phyloP scores from a whole-genome alignment of 345 rosid species.

The Anastatica hierochuntica region DNA sequence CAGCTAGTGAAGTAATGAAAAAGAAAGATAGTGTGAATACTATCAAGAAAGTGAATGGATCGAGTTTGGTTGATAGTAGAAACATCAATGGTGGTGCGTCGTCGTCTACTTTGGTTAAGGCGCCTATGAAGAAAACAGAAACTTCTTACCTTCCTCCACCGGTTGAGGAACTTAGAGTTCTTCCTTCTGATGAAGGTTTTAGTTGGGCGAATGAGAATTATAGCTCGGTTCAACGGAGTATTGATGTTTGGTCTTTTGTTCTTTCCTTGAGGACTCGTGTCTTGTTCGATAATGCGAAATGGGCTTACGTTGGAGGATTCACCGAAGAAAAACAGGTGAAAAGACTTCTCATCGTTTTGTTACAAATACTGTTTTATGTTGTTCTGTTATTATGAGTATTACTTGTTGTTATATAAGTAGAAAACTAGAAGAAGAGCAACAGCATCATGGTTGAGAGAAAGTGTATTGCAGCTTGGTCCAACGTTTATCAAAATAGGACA shows the following conservation, averaged over 20 bases:
- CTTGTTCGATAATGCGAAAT: slow-evolving; percentile 72
- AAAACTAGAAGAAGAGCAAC: slow-evolving; percentile 56
- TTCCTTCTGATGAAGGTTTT: slow-evolving; percentile 86
- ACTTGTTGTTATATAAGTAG: slow-evolving; percentile 31
- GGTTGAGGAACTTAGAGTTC: slow-evolving; percentile 49
- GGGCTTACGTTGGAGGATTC: slow-evolving; percentile 73
- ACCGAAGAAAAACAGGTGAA: slow-evolving; percentile 74
- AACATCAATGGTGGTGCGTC: slow-evolving; percentile 17
- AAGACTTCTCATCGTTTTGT: slow-evolving; percentile 6
- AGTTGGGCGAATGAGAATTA: slow-evolving; percentile 96
- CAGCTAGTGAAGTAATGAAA: slow-evolving; percentile 54
- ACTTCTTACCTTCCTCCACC: slow-evolving; percentile 43
- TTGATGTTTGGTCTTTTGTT: slow-evolving; percentile 91
- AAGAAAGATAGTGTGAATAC: slow-evolving; percentile 31
- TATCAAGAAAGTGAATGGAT: slow-evolving; percentile 49
- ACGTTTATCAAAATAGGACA: slow-evolving; percentile 96
- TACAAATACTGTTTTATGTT: neutral
- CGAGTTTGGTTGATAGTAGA: slow-evolving; percentile 37
- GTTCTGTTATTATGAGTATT: slow-evolving; percentile 11
- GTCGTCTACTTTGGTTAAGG: slow-evolving; percentile 32
- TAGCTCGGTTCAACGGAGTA: slow-evolving; percentile 52
- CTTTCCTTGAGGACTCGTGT: slow-evolving; percentile 59
- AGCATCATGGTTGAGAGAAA: slow-evolving; percentile 85
- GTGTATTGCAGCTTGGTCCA: slow-evolving; percentile 91
- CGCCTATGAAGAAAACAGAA: slow-evolving; percentile 28